Evolutionary conservation across 208 protist genomes (phyloP).

Genomic region (Crithidia thermophila): DNA sequence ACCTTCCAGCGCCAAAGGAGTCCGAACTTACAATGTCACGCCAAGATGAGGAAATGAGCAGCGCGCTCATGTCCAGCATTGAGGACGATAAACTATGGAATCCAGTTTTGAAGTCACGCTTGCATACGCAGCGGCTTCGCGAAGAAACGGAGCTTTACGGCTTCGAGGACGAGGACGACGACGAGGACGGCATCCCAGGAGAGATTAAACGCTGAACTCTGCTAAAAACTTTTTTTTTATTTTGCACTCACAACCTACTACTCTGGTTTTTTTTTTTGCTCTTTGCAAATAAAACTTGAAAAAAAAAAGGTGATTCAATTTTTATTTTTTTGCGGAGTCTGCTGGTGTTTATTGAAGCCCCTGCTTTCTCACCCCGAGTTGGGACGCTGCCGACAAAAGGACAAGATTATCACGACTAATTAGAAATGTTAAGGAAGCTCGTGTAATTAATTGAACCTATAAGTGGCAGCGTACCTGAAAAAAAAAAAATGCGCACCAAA

Average conservation of each 20-base stretch:
- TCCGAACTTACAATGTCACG: constrained; percentile 73
- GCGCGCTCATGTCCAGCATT: constrained; percentile 89
- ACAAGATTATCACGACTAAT: no score
- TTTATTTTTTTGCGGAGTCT: background rate
- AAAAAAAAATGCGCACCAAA: no score
- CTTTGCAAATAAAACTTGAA: no score
- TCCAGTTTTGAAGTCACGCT: constrained; percentile 71
- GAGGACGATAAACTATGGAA: constrained; percentile 93
- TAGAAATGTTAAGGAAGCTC: no score
- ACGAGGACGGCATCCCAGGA: background rate
- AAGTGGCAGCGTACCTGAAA: no score
- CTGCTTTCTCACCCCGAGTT: no score
- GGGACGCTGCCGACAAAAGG: no score
- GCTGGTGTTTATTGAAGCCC: no score
- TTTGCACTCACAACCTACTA: background rate
- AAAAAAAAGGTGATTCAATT: no score
- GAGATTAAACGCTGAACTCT: background rate
- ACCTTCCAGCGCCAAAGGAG: constrained; percentile 78
- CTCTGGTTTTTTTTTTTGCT: background rate
- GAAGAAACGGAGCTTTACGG: constrained; percentile 72
- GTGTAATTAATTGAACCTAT: no score
- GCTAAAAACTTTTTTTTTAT: background rate
- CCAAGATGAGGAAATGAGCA: constrained; percentile 85
- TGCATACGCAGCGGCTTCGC: constrained; percentile 59
- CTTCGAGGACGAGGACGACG: constrained; percentile 89